Base-by-base conservation (phyloP, 2,329 filamentous ascomycete species). In the Calonectria pauciramosa region DNA sequence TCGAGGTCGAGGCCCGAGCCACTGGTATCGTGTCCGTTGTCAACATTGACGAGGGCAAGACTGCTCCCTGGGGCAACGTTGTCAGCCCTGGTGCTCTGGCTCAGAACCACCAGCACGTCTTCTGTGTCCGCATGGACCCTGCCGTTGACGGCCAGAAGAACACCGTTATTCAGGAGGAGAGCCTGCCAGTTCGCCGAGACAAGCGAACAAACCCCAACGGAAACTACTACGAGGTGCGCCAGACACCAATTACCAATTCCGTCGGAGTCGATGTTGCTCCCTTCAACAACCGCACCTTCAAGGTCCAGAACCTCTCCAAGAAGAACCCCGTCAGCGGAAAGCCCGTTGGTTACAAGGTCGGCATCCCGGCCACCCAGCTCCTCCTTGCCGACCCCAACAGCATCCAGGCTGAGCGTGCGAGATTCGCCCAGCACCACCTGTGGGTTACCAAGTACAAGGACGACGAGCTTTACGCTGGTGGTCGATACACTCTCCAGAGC, bases 61-160 rank as follows among this genome's bases (percentile, higher is more conserved):
- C 83, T 9, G 91, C 82, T n/a, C 85, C 83, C 1, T 93, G 89
- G 82, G 91, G 90, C 9, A 94, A 90, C 70, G 86, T 93, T 5
- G 91, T 94, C 4, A 87, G 87, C 8, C 88, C 89, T 0, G 92
- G 92, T 0, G 89, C 90, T 0, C 83, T 93, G 7, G 92, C 92
- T 0, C 90, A 91, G 66, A 92, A 93, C 81, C 92, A 94, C 79
- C 92, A 94, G 80, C 92, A 94, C 83, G 87, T 94, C 68, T 94
- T 94, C 81, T 89, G 87, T 32, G 82, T 91, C 49, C 88, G 92
- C 5, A 89, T 94, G 47, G 92, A 94, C 78, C 91, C 92, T 0
- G 89, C 90, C 28, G 86, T 93, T 56, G 91, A 93, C 79, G 91
- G 92, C 2, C 85, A 89, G 73, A 82, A 84, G 1, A 93, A 93